A percentile compares a stretch with the other conserved stretches of the same genome.
Evolutionary conservation across 345 rosid species (phyloP).

Genomic region (Cardamine occulta): DNA sequence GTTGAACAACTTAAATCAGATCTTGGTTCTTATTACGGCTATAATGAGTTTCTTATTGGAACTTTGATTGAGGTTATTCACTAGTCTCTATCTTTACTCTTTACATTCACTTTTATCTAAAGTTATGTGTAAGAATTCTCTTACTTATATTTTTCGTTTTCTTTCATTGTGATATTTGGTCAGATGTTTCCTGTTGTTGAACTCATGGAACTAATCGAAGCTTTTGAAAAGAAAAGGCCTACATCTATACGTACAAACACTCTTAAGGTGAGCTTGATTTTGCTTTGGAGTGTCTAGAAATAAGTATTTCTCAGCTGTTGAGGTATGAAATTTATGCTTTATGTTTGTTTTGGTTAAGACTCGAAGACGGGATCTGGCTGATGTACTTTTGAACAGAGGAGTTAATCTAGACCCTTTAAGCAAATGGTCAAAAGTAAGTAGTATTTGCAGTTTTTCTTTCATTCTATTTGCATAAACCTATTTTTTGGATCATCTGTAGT

Average conservation of each 20-base stretch:
- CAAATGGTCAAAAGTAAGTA: slow-evolving; percentile 95
- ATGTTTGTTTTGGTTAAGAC: slow-evolving; percentile 55
- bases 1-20: slow-evolving; percentile 72
- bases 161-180: slow-evolving; percentile 21
- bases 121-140: not conserved
- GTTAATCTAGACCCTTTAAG: slow-evolving; percentile 89
- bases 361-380: slow-evolving; percentile 91
- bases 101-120: slow-evolving; percentile 2
- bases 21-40: slow-evolving; percentile 81
- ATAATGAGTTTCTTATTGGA: slow-evolving; percentile 87
- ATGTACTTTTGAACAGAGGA: slow-evolving; percentile 90
- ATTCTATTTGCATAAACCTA: slow-evolving; percentile 1
- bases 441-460: slow-evolving; percentile 7
- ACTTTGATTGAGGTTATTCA: slow-evolving; percentile 72
- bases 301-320: slow-evolving; percentile 28
- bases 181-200: slow-evolving; percentile 97
- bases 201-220: slow-evolving; percentile 85
- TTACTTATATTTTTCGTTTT: slow-evolving; percentile 15
- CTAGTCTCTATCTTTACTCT: not conserved
- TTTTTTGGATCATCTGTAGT: not conserved
- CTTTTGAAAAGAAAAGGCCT: slow-evolving; percentile 91
- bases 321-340: slow-evolving; percentile 26
- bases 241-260: slow-evolving; percentile 87
- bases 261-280: slow-evolving; percentile 60
- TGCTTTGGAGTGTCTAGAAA: not conserved